Evolutionary conservation across 1,284 basidiomycete species (phyloP).

Genomic region (Boletus smithii): DNA sequence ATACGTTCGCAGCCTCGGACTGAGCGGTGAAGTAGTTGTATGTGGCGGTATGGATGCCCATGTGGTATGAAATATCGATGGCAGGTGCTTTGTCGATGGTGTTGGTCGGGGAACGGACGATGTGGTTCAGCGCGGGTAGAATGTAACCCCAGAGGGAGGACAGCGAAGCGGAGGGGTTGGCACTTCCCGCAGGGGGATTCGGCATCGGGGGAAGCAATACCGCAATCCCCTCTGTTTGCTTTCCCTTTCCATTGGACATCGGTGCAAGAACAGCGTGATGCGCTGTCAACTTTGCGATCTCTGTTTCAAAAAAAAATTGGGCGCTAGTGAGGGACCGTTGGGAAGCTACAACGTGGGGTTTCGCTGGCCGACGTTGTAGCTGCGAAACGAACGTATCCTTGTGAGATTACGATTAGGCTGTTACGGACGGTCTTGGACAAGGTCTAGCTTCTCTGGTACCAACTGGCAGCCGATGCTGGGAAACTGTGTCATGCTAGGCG

Average conservation of each 20-base stretch:
- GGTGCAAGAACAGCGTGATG: background rate
- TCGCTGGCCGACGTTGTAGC: too few species aligned
- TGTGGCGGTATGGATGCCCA: constrained; percentile 71
- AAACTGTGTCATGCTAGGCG: constrained; percentile 2
- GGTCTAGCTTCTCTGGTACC: background rate
- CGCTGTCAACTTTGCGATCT: too few species aligned
- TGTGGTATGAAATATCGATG: constrained; percentile 67
- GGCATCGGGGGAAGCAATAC: constrained; percentile 40
- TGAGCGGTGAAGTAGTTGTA: constrained; percentile 76
- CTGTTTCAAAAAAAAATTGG: background rate
- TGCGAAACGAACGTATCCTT: constrained; percentile 1
- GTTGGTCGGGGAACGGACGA: constrained; percentile 64
- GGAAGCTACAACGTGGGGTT: too few species aligned
- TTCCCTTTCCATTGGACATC: constrained; percentile 34
- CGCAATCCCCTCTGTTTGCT: constrained; percentile 17
- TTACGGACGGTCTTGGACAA: too few species aligned
- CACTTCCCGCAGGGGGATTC: constrained; percentile 59
- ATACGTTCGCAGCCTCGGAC: constrained; percentile 43
- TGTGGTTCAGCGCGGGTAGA: constrained; percentile 69
- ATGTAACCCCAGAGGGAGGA: constrained; percentile 70
- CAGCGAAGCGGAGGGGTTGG: constrained; percentile 68
- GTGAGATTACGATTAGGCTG: too few species aligned
- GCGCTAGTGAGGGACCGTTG: constrained; percentile 10
- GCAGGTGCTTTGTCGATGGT: constrained; percentile 56
- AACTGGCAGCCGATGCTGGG: constrained; percentile 13